phyloP scores from a whole-genome alignment of 2,329 filamentous ascomycete species.

The Hypomyces rosellus region DNA sequence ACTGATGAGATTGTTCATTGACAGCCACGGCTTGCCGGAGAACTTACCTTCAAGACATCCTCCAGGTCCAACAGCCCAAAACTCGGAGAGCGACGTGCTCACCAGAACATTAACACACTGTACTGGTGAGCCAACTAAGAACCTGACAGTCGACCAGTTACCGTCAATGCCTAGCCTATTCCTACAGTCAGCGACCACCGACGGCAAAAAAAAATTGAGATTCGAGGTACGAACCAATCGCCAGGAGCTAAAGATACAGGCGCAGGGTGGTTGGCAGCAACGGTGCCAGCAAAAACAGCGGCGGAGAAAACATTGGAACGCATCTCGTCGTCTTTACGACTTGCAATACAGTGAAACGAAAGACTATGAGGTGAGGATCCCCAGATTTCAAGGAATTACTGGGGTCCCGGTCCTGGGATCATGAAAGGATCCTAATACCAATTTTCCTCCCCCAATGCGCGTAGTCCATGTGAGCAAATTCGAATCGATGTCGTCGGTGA shows the following conservation, averaged over 20 bases:
- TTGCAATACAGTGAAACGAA: neutral
- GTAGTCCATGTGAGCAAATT: constrained; percentile 6
- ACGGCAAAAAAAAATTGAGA: neutral
- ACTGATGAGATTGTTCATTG: neutral
- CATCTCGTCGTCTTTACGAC: constrained; percentile 11
- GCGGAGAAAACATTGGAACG: constrained; percentile 4
- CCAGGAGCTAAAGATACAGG: constrained; percentile 18
- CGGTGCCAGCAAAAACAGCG: constrained; percentile 7
- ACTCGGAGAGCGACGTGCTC: constrained; percentile 64
- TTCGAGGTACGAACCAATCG: constrained; percentile 13
- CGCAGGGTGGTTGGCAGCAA: constrained; percentile 12
- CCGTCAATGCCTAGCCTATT: constrained; percentile 59
- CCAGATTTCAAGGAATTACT: constrained; percentile 1
- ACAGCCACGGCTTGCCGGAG: neutral
- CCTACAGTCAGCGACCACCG: neutral
- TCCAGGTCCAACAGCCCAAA: constrained; percentile 58
- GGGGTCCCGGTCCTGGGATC: neutral
- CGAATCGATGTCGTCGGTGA: neutral
- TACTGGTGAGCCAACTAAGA: constrained; percentile 40
- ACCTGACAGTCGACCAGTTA: constrained; percentile 63
- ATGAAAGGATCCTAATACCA: neutral
- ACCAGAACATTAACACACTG: constrained; percentile 38
- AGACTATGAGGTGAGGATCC: neutral
- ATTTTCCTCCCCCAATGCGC: neutral
- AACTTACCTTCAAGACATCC: constrained; percentile 48